A percentile compares a stretch with the other conserved stretches of the same genome.
These are phyloP conservation scores for Malus asiatica DNA, from an alignment of 306 rosid species.

Conservation along the genomic window DNA sequence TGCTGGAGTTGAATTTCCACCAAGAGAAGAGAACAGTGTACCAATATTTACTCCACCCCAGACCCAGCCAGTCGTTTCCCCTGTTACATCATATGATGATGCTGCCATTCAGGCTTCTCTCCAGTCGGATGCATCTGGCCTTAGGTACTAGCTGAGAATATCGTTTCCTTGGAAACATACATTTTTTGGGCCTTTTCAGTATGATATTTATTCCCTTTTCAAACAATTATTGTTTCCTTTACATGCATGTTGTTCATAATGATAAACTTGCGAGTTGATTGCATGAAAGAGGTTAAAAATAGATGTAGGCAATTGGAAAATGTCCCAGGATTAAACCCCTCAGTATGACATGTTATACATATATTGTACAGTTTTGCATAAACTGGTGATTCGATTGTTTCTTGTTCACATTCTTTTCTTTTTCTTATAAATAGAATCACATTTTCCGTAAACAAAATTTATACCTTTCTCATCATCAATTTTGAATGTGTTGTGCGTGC, in stretches of 20 bases:
- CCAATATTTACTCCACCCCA: constrained; percentile 92
- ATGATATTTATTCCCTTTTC: neutral
- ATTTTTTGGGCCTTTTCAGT: neutral
- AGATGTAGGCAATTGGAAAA: neutral
- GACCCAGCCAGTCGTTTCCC: constrained; percentile 59
- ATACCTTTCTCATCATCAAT: too few species aligned
- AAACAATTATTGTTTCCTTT: neutral
- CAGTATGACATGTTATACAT: neutral
- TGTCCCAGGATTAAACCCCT: neutral
- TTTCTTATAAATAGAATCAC: neutral
- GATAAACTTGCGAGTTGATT: neutral
- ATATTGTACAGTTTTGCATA: neutral
- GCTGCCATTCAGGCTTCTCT: constrained; percentile 87
- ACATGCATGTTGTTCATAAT: neutral
- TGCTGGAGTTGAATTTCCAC: constrained; percentile 94
- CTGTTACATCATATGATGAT: constrained; percentile 44
- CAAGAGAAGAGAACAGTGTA: constrained; percentile 67
- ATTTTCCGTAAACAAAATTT: neutral
- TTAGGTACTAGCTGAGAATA: constrained; percentile 47
- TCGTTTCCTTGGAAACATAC: neutral
- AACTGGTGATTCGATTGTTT: neutral
- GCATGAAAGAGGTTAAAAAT: neutral
- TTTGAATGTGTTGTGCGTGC: neutral
- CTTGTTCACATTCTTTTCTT: neutral
- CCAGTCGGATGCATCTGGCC: constrained; percentile 80